phyloP scores from a whole-genome alignment of 306 rosid genomes.

The Astragalus membranaceus region DNA sequence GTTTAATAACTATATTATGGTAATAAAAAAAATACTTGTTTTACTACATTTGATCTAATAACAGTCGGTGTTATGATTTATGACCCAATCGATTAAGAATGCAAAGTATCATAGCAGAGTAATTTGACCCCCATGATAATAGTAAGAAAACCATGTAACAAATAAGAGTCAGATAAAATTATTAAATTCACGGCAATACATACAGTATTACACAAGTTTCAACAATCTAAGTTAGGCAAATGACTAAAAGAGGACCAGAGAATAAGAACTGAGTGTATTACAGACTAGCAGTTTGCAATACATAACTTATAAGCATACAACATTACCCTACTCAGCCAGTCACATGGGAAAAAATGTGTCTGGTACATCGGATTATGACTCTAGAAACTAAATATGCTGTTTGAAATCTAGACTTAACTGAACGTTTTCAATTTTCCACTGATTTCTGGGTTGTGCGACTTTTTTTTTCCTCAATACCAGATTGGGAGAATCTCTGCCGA shows the following conservation, averaged over 20 bases:
- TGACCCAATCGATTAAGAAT: not conserved
- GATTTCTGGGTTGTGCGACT: slow-evolving; percentile 28
- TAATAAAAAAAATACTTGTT: not conserved
- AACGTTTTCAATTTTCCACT: slow-evolving; percentile 10
- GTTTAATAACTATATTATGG: not conserved
- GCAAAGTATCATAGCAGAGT: not conserved
- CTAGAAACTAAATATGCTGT: not conserved
- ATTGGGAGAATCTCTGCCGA: slow-evolving; percentile 71
- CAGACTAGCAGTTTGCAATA: not conserved
- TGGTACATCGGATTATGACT: slow-evolving; percentile 4
- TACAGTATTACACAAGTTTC: not conserved
- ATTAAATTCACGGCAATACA: not conserved
- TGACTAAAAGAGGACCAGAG: not conserved
- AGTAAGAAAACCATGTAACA: not conserved
- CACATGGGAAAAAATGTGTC: not conserved
- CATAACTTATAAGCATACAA: slow-evolving; percentile 1
- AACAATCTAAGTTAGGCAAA: not conserved
- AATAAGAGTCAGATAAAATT: not conserved
- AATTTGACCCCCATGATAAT: not conserved
- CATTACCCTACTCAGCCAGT: not conserved
- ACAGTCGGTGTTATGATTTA: too few species aligned
- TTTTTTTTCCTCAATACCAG: slow-evolving; percentile 77
- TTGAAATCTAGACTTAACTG: not conserved
- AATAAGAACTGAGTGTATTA: not conserved
- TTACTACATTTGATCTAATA: not conserved